Evolutionary conservation across 2,329 filamentous ascomycete genomes (phyloP), one percentile per base, ranked within the genome.

Genomic region (Corinectria fuckeliana): DNA sequence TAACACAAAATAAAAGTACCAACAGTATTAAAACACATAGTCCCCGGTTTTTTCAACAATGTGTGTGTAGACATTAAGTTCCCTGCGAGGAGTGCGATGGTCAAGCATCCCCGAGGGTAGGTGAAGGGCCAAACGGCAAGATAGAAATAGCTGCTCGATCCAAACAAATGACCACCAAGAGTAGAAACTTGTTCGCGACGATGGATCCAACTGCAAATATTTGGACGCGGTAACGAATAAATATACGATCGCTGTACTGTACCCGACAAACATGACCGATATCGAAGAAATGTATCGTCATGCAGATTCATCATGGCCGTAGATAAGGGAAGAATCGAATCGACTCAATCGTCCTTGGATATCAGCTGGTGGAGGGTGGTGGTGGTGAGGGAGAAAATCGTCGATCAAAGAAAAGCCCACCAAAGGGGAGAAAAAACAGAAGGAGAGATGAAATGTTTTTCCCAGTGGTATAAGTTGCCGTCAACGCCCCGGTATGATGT

Each of bases 231-330:
- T 59, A 65, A 56, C 66, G 59, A 64, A 67, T 72, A 78, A 68
- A 67, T 75, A 71, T 75, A 80, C 76, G 78, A 83, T 83, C 81
- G 81, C 80, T 85, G 83, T 85, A 79, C 83, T 85, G 83, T 85
- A 78, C 84, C 81, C 81, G 83, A 85, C 83, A 83, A 75, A 81
- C 81, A 85, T 80, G 81, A 84, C 81, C 80, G 79, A 81, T 76
- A 77, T 76, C 76, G 74, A 78, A 76, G 70, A 75, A 75, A 77
- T 74, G 74, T 78, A 80, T 85, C 80, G 81, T 85, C 82, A 85
- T 85, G 82, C 78, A 82, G 75, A 80, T 81, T 82, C 81, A 80
- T 83, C 78, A 82, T 81, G 75, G 77, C 74, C 70, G 74, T 75
- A 77, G 76, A 49, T 62, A 56, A 49, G 48, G 60, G 38, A 56